These are phyloP conservation scores for Gelatoporia subvermispora DNA, from an alignment of 768 basidiomycete species.

Conservation along the genomic window DNA sequence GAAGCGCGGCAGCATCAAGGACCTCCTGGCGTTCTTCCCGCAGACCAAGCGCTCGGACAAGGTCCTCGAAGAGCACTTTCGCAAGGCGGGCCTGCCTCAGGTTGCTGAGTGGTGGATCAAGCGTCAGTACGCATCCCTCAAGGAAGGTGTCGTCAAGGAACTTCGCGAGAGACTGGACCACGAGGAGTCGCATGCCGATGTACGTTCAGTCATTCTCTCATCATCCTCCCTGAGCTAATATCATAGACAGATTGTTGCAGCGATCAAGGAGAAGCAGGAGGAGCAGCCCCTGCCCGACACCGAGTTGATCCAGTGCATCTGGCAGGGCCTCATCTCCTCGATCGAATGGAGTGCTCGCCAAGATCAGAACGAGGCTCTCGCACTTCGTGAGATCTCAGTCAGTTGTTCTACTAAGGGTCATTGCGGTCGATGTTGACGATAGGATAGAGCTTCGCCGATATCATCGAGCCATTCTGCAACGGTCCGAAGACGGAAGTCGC, in stretches of 20 bases:
- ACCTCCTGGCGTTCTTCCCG: constrained; percentile 86
- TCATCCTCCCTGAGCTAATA: neutral
- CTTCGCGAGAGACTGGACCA: constrained; percentile 67
- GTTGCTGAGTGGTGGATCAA: constrained; percentile 95
- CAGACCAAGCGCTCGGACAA: constrained; percentile 71
- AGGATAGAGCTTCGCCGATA: constrained; percentile 77
- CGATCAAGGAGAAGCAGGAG: constrained; percentile 67
- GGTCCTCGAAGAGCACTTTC: constrained; percentile 83
- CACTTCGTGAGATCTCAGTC: constrained; percentile 85
- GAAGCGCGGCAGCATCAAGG: constrained; percentile 80
- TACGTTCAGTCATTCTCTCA: constrained; percentile 28
- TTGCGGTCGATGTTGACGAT: too few relatives aligned
- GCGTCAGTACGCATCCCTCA: constrained; percentile 78
- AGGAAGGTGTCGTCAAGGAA: constrained; percentile 67
- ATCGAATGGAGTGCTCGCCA: constrained; percentile 87
- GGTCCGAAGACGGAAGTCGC: constrained; percentile 88
- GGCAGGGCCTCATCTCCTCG: constrained; percentile 84
- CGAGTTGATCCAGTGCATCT: constrained; percentile 85
- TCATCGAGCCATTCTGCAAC: constrained; percentile 87
- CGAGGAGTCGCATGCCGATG: constrained; percentile 65
- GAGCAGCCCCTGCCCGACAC: constrained; percentile 80
- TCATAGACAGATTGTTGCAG: constrained; percentile 58
- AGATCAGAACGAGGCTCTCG: constrained; percentile 88
- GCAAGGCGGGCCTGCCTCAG: constrained; percentile 65
- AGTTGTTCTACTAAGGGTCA: too few relatives aligned